A percentile compares a stretch with the other conserved stretches of the same genome.
Conservation (phyloP, 257 asterid genomes). For the Cordia subcordata region DNA sequence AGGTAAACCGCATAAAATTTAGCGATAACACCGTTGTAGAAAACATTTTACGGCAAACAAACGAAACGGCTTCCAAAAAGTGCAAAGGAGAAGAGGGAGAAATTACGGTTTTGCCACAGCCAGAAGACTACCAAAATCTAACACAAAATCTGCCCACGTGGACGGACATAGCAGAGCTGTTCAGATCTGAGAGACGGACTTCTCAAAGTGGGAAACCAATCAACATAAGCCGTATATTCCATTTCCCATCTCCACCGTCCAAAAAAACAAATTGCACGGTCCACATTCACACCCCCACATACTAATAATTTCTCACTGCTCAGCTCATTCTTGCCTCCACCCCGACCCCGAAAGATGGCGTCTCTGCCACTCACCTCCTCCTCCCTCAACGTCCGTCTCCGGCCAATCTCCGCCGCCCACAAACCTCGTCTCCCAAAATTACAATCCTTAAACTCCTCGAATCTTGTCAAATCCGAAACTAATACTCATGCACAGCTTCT, state of each 20-base stretch:
- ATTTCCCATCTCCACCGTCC: constrained; percentile 7
- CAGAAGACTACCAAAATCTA: no score
- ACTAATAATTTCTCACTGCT: constrained; percentile 7
- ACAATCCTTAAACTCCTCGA: constrained; percentile 1
- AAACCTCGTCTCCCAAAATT: constrained; percentile 9
- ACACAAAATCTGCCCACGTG: no score
- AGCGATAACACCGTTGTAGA: no score
- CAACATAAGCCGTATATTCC: constrained; percentile 22
- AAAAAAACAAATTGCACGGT: background rate
- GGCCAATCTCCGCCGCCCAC: constrained; percentile 23
- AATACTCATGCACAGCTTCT: constrained; percentile 6
- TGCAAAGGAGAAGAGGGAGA: no score
- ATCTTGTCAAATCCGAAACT: constrained; percentile 8
- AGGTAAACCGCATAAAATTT: no score
- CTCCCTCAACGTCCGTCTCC: constrained; percentile 51
- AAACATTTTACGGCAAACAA: no score
- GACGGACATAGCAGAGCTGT: background rate
- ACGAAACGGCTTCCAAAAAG: no score
- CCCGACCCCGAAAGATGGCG: constrained; percentile 39
- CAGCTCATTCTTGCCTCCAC: constrained; percentile 5
- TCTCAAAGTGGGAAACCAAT: constrained; percentile 4
- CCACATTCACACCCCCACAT: background rate
- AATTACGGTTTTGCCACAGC: no score
- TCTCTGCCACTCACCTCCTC: constrained; percentile 48
- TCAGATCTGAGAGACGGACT: background rate